phyloP scores from a whole-genome alignment of 202 grass and related monocot species.

The Eragrostis tef region DNA sequence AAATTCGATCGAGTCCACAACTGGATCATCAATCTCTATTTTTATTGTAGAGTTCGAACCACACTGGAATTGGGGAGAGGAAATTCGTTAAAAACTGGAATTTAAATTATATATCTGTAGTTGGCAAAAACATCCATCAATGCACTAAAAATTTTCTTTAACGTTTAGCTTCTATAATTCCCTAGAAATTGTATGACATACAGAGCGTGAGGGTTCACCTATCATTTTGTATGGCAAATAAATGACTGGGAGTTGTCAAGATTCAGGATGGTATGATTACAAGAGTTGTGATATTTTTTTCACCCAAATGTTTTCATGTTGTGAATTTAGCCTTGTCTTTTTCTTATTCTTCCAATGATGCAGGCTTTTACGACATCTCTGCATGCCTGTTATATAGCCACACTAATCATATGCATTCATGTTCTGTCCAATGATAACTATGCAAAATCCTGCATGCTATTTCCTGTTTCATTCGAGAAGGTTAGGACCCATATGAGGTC shows the following conservation, averaged over 20 bases:
- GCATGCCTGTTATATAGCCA: no score
- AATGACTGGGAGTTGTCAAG: neutral
- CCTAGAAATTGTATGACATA: neutral
- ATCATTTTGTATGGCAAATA: neutral
- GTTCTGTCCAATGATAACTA: no score
- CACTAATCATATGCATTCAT: no score
- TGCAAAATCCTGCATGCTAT: no score
- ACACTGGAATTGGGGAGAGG: conserved; percentile 40
- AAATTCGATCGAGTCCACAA: conserved; percentile 72
- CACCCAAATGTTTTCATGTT: neutral
- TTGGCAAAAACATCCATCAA: neutral
- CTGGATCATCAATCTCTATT: conserved; percentile 78
- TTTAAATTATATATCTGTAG: neutral
- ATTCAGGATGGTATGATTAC: no score
- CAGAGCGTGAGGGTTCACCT: no score
- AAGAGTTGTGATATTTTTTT: neutral
- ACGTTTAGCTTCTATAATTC: neutral
- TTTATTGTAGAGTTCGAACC: conserved; percentile 66
- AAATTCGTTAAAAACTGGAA: neutral
- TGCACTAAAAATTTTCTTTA: neutral
- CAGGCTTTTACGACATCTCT: no score
- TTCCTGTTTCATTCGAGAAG: no score
- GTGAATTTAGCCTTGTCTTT: neutral
- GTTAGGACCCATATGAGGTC: no score
- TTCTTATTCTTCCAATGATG: neutral